Percentiles rank a stretch among this genome's conserved stretches.
These are phyloP conservation scores for Fusarium burgessii DNA, from an alignment of 2,329 filamentous ascomycete genomes.

Conservation along the genomic window DNA sequence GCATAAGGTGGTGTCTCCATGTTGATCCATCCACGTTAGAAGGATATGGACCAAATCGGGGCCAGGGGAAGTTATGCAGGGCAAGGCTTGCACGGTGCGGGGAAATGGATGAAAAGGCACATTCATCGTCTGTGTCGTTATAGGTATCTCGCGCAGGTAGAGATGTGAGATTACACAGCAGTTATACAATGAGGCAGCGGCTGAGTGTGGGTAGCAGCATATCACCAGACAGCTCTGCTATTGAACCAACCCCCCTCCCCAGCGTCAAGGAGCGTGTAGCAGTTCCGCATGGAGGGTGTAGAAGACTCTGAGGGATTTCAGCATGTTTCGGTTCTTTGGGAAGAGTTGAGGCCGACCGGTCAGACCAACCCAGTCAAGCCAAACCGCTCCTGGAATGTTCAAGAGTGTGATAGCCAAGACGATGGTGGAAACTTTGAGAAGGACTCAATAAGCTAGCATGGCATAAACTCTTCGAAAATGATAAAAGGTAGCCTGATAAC, in stretches of 20 bases:
- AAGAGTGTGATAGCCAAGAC: constrained; percentile 2
- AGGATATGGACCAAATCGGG: constrained; percentile 20
- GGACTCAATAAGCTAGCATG: constrained; percentile 1
- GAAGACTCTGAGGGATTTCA: constrained; percentile 2
- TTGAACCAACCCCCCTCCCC: constrained; percentile 3
- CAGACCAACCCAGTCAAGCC: constrained; percentile 15
- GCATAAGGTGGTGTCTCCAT: constrained; percentile 26
- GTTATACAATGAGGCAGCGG: constrained; percentile 30
- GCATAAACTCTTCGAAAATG: constrained; percentile 4
- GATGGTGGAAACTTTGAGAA: neutral
- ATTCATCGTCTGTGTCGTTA: constrained; percentile 7
- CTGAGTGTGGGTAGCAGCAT: constrained; percentile 34
- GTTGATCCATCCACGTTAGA: constrained; percentile 37
- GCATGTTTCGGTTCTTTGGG: constrained; percentile 16
- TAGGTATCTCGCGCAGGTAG: constrained; percentile 28
- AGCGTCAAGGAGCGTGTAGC: constrained; percentile 25
- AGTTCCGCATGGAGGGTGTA: constrained; percentile 23
- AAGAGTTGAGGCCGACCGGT: constrained; percentile 21
- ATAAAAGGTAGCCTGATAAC: constrained; percentile 6
- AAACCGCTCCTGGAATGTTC: constrained; percentile 9
- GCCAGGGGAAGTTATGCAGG: constrained; percentile 25
- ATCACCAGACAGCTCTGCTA: constrained; percentile 26
- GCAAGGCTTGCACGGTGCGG: constrained; percentile 39
- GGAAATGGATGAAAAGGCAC: constrained; percentile 34
- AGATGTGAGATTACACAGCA: constrained; percentile 44